Conservation (phyloP, 2,329 filamentous ascomycete species). For the Neonectria sp. region DNA sequence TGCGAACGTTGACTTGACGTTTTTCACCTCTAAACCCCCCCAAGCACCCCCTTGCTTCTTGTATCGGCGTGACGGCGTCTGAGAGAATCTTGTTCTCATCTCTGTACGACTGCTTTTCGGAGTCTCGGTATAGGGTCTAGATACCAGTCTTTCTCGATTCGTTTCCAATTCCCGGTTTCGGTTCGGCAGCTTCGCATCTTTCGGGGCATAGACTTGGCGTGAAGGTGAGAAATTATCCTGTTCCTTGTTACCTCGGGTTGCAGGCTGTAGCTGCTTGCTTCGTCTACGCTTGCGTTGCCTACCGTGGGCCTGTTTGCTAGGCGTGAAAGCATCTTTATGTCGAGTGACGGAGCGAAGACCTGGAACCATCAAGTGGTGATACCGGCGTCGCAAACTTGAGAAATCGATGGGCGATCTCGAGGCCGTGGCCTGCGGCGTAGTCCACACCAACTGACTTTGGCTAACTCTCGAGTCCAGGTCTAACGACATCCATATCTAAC, state of each 20-base stretch:
- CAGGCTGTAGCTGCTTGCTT: too few species aligned
- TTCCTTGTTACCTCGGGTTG: not conserved
- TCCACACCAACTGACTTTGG: not conserved
- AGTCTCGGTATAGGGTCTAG: constrained; percentile 56
- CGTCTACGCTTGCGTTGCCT: not conserved
- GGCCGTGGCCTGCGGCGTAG: not conserved
- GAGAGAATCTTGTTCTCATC: constrained; percentile 54
- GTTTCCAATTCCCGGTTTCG: constrained; percentile 49
- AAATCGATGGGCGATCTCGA: not conserved
- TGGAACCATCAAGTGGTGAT: not conserved
- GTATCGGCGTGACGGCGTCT: constrained; percentile 59
- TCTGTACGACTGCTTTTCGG: constrained; percentile 56
- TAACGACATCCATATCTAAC: constrained; percentile 45
- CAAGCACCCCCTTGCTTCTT: constrained; percentile 52
- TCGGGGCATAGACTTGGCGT: constrained; percentile 48
- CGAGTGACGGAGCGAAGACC: not conserved
- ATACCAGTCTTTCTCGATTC: constrained; percentile 55
- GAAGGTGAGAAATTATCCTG: constrained; percentile 37
- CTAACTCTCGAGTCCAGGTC: constrained; percentile 40
- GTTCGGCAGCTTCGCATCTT: constrained; percentile 48
- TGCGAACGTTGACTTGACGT: constrained; percentile 48
- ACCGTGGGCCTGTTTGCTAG: not conserved
- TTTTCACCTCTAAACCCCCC: constrained; percentile 44
- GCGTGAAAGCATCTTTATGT: not conserved
- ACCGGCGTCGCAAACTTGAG: not conserved